These are phyloP conservation scores for Phytopythium boreale DNA, from an alignment of 352 stramenopile species.

Conservation along the genomic window DNA sequence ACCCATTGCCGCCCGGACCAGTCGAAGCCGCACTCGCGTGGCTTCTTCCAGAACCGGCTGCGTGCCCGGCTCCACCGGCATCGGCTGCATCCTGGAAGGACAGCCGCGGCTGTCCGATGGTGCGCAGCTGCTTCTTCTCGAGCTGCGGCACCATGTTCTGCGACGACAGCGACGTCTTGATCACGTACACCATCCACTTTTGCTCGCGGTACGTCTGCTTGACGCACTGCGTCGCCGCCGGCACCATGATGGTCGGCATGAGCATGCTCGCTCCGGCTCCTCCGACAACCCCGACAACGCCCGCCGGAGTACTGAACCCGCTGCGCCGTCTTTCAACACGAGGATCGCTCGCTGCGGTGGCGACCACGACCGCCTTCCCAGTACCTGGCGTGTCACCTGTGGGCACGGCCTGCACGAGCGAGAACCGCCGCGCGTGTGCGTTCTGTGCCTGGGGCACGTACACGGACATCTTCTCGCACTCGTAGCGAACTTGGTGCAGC, in stretches of 20 bases:
- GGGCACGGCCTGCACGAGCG: background rate
- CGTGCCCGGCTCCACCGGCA: background rate
- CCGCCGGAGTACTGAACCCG: background rate
- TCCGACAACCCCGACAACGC: background rate
- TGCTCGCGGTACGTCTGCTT: conserved; percentile 55
- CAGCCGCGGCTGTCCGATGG: conserved; percentile 44
- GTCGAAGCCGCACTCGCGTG: background rate
- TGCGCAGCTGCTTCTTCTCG: conserved; percentile 66
- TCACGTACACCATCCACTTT: conserved; percentile 67
- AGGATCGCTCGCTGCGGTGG: background rate
- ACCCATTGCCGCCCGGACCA: too few species aligned
- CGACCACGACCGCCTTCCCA: background rate
- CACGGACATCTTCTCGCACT: conserved; percentile 68
- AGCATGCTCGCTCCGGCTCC: background rate
- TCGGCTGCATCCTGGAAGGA: conserved; percentile 34
- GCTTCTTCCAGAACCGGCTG: background rate
- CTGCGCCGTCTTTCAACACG: background rate
- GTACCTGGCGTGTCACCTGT: background rate
- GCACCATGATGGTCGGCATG: conserved; percentile 5
- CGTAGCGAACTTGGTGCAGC: conserved; percentile 70
- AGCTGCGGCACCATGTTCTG: conserved; percentile 58
- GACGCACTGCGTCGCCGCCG: conserved; percentile 36
- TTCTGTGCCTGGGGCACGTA: conserved; percentile 15
- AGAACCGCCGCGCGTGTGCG: background rate
- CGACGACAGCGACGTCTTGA: conserved; percentile 67